Evolutionary conservation across 768 basidiomycete genomes (phyloP).

Genomic region (Boletus coccyginus): DNA sequence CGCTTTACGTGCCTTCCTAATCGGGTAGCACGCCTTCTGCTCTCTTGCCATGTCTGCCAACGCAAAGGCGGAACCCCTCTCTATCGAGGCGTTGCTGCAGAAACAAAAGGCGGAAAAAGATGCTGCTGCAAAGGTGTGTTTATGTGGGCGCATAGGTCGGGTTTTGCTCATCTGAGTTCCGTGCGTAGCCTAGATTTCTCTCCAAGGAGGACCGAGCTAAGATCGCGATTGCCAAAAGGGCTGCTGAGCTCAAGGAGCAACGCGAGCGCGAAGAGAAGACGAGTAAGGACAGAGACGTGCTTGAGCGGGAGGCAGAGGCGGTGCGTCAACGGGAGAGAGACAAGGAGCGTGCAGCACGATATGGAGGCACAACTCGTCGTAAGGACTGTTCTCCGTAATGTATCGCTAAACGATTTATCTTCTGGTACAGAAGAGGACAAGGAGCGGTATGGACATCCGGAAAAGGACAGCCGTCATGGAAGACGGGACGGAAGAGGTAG

Average conservation of each 20-base stretch:
- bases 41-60: conserved; percentile 38
- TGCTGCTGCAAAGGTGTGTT: conserved; percentile 79
- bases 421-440: conserved; percentile 44
- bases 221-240: conserved; percentile 83
- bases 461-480: conserved; percentile 45
- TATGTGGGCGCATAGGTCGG: neutral
- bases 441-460: conserved; percentile 47
- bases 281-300: conserved; percentile 57
- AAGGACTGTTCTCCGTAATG: conserved; percentile 4
- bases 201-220: conserved; percentile 89
- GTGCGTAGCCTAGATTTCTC: conserved; percentile 83
- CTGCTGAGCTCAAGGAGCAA: conserved; percentile 76
- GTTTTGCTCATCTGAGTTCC: neutral
- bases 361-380: conserved; percentile 39
- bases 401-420: conserved; percentile 5
- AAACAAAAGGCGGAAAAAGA: conserved; percentile 90
- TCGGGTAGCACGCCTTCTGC: neutral
- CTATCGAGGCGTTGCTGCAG: conserved; percentile 82
- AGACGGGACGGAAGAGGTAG: conserved; percentile 40
- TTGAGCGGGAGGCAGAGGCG: conserved; percentile 77
- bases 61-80: conserved; percentile 65
- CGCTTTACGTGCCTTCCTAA: conserved; percentile 7
- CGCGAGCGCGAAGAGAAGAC: conserved; percentile 62
- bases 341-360: conserved; percentile 32
- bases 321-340: conserved; percentile 52